A percentile compares a stretch with the other conserved stretches of the same genome.
Evolutionary conservation across 2,329 filamentous ascomycete genomes (phyloP).

Genomic region (Diaporthe sp.): DNA sequence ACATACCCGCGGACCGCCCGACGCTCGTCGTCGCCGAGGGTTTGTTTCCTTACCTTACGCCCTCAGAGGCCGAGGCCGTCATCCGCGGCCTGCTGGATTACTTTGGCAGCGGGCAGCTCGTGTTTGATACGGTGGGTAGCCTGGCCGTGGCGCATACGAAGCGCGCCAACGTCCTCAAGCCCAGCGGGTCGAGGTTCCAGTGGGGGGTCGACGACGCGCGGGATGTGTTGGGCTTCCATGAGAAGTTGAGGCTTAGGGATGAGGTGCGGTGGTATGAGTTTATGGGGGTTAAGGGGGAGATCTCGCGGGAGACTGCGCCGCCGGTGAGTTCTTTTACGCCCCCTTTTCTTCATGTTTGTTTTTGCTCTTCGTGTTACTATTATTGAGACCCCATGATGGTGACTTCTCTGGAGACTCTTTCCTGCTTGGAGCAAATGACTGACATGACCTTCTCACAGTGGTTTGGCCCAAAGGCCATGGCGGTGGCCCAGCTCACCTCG

Average conservation of each 20-base stretch:
- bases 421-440: background rate
- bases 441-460: conserved; percentile 9
- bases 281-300: conserved; percentile 25
- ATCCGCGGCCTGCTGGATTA: conserved; percentile 23
- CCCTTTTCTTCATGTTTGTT: background rate
- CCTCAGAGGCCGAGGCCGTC: conserved; percentile 12
- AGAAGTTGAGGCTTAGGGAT: conserved; percentile 19
- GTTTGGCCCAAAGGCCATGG: conserved; percentile 35
- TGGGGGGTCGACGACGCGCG: conserved; percentile 34
- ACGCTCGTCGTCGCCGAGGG: conserved; percentile 36
- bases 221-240: conserved; percentile 16
- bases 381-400: too few species aligned
- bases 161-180: conserved; percentile 21
- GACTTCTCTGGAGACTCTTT: background rate
- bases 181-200: conserved; percentile 15
- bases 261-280: conserved; percentile 33
- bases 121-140: conserved; percentile 32
- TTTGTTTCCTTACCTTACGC: conserved; percentile 17
- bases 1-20: conserved; percentile 33
- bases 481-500: conserved; percentile 11
- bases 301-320: conserved; percentile 22
- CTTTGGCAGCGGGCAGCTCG: conserved; percentile 32
- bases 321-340: conserved; percentile 2
- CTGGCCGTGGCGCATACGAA: background rate
- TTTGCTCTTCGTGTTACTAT: background rate